Base-by-base conservation (phyloP, 1,284 basidiomycete genomes). In the Ceratobasidium sp. region DNA sequence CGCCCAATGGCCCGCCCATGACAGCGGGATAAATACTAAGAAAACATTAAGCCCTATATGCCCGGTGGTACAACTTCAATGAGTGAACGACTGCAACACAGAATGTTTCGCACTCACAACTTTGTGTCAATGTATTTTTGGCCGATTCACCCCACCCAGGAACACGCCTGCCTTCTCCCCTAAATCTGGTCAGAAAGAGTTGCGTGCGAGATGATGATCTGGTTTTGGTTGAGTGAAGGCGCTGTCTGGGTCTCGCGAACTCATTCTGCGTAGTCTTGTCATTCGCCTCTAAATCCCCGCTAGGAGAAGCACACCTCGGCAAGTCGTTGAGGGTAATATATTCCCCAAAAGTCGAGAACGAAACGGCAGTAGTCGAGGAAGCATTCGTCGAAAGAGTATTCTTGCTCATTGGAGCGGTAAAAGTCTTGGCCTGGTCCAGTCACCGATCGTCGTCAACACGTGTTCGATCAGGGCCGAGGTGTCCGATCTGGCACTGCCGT, bases 21-120 rank as follows among this genome's bases (percentile, higher is more conserved):
- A 86, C 34, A 90, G 74, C 0, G 89, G 89, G 12, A 90, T 83
- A 76, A 88, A 83, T 0, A 90, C n/a, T 18, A 90, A 75, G 36
- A 91, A 50, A 10, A 64, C 5, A 23, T 18, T 64, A 6, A 48
- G 61, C 45, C 45, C 61, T 64, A 64, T 28, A 43, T 18, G 23
- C 34, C 9, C n/a, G n/a, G n/a, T n/a, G 36, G 14, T 39, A 39
- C 26, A n/a, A 39, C 14, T 23, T 26, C 4, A 50, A 46, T 23
- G n/a, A 18, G 8, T 39, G 14, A 48, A n/a, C 50, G 26, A 23
- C 21, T 28, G 12, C 12, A 16, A 12, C 50, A 21, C 9, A 53
- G 23, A 14, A 12, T 10, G 28, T 50, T 12, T 46, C 16, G 18
- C 48, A 28, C 61, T 64, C 61, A 64, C 61, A 46, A 30, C 21